These are phyloP conservation scores for Tolypocladium cylindrosporum DNA, from an alignment of 2,329 filamentous ascomycete species.

Conservation along the genomic window DNA sequence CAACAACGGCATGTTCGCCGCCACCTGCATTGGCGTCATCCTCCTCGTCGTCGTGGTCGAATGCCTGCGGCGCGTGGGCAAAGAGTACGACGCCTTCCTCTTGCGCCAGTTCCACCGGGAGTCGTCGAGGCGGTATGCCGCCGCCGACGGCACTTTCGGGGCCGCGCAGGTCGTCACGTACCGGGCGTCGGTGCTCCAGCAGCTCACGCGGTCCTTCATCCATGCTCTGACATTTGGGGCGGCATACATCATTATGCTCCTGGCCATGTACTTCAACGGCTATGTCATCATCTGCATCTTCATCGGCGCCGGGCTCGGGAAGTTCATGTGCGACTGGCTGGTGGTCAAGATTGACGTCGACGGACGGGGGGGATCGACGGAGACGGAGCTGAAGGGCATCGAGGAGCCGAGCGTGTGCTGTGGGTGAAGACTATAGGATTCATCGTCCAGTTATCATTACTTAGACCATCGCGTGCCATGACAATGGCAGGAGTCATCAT, in stretches of 20 bases:
- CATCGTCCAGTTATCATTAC: too few species aligned
- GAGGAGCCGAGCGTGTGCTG: conserved; percentile 39
- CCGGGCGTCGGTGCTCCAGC: conserved; percentile 53
- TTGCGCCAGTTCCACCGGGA: conserved; percentile 36
- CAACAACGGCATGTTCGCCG: conserved; percentile 64
- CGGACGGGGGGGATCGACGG: conserved; percentile 10
- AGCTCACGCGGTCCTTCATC: conserved; percentile 52
- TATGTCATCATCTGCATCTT: conserved; percentile 76
- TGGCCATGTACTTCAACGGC: conserved; percentile 52
- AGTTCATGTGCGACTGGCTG: conserved; percentile 46
- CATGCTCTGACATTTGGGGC: conserved; percentile 63
- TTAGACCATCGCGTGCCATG: too few species aligned
- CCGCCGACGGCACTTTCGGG: conserved; percentile 9
- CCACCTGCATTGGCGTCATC: conserved; percentile 67
- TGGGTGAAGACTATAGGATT: conserved; percentile 6
- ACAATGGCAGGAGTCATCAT: too few species aligned
- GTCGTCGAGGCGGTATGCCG: conserved; percentile 10
- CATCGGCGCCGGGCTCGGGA: conserved; percentile 38
- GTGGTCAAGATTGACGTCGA: conserved; percentile 29
- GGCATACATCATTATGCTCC: conserved; percentile 69
- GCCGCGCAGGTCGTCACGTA: conserved; percentile 20
- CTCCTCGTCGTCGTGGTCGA: conserved; percentile 64
- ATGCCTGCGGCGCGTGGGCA: conserved; percentile 56
- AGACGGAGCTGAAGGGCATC: conserved; percentile 19
- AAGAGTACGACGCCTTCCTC: conserved; percentile 62